phyloP scores from a whole-genome alignment of 2,329 filamentous ascomycete genomes.

The Botryotinia convoluta region DNA sequence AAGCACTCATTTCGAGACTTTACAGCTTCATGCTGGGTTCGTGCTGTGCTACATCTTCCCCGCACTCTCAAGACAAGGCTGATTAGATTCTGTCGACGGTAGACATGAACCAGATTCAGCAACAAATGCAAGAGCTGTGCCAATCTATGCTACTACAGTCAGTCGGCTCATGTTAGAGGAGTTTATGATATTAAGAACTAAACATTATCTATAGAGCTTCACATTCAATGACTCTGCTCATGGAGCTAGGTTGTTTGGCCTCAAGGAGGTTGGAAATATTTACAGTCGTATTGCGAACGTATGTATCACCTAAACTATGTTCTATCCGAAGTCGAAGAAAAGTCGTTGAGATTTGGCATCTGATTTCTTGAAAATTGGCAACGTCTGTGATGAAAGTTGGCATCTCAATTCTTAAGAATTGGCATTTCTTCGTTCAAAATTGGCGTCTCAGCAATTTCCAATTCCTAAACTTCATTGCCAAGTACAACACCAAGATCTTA shows the following conservation, averaged over 20 bases:
- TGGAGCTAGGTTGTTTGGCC: constrained; percentile 88
- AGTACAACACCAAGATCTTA: constrained; percentile 15
- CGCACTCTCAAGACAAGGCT: constrained; percentile 25
- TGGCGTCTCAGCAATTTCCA: constrained; percentile 12
- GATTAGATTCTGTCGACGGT: constrained; percentile 8
- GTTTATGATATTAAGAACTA: constrained; percentile 15
- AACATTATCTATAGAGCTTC: constrained; percentile 60
- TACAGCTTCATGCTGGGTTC: constrained; percentile 83
- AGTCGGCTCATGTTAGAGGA: neutral
- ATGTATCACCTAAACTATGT: neutral
- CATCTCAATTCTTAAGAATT: constrained; percentile 1
- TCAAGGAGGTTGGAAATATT: constrained; percentile 94
- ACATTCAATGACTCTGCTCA: constrained; percentile 96
- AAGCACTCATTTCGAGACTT: constrained; percentile 72
- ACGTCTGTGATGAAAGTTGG: constrained; percentile 7
- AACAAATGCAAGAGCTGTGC: constrained; percentile 86
- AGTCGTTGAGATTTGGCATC: constrained; percentile 16
- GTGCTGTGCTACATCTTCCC: constrained; percentile 28
- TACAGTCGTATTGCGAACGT: constrained; percentile 97
- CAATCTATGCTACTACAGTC: constrained; percentile 91
- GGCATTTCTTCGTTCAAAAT: neutral
- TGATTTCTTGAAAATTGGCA: constrained; percentile 7
- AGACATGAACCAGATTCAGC: constrained; percentile 77
- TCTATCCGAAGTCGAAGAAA: neutral
- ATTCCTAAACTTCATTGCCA: neutral